A percentile compares a stretch with the other conserved stretches of the same genome.
Evolutionary conservation across 2,329 filamentous ascomycete species (phyloP).

Genomic region (Calonectria hongkongensis): DNA sequence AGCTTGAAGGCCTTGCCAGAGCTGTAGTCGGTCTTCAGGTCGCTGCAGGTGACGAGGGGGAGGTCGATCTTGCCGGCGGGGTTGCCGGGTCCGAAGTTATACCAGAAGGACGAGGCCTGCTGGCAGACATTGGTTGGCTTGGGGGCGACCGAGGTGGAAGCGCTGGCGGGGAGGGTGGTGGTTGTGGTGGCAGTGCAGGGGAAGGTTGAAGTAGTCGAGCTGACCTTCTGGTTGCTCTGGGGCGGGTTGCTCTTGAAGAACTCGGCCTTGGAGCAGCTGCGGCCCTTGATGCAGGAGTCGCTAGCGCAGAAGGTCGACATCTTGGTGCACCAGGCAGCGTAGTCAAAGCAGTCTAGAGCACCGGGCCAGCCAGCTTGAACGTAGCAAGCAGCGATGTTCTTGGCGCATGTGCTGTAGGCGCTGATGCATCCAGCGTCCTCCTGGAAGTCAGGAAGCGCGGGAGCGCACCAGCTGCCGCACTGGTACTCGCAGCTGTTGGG

Average conservation of each 20-base stretch:
- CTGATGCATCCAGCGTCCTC: constrained; percentile 64
- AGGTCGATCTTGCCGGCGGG: constrained; percentile 71
- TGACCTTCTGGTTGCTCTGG: constrained; percentile 58
- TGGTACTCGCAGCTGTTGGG: constrained; percentile 72
- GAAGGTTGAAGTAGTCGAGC: constrained; percentile 60
- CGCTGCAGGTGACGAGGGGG: constrained; percentile 74
- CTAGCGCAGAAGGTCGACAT: constrained; percentile 66
- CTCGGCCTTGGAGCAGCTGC: constrained; percentile 63
- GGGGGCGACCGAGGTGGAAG: constrained; percentile 63
- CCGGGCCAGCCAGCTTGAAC: constrained; percentile 70
- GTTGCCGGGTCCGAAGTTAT: constrained; percentile 80
- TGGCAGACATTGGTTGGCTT: constrained; percentile 71
- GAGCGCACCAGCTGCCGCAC: constrained; percentile 73
- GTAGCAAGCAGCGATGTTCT: constrained; percentile 72
- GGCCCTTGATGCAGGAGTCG: constrained; percentile 41
- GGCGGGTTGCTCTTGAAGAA: constrained; percentile 66
- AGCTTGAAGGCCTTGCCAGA: constrained; percentile 69
- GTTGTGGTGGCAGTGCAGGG: constrained; percentile 58
- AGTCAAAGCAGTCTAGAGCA: constrained; percentile 70
- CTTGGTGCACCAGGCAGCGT: constrained; percentile 68
- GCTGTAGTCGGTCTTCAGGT: constrained; percentile 64
- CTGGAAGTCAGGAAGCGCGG: constrained; percentile 68
- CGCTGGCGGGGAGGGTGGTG: constrained; percentile 56
- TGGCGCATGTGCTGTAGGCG: constrained; percentile 65
- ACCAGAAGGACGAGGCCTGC: constrained; percentile 73